These are phyloP conservation scores for Lepidopterella palustris DNA, from an alignment of 495 filamentous ascomycete genomes.

Conservation along the genomic window DNA sequence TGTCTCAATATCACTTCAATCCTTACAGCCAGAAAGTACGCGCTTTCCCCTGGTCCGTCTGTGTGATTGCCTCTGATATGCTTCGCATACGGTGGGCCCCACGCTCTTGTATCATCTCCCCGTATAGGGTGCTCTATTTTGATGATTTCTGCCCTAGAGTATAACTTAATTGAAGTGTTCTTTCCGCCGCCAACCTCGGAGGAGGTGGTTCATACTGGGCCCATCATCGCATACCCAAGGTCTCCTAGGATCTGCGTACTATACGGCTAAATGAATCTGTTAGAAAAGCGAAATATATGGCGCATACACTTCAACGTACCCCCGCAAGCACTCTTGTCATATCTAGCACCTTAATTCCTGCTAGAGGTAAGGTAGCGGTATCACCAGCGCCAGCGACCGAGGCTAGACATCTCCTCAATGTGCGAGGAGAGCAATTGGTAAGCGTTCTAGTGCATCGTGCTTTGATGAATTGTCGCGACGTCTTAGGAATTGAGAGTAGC, in stretches of 20 bases:
- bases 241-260: slow-evolving; percentile 97
- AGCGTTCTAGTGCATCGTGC: slow-evolving; percentile 7
- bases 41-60: slow-evolving; percentile 80
- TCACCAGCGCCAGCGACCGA: slow-evolving; percentile 6
- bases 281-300: not conserved
- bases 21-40: slow-evolving; percentile 81
- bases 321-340: slow-evolving; percentile 96
- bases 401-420: slow-evolving; percentile 2
- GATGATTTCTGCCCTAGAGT: slow-evolving; percentile 79
- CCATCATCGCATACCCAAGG: slow-evolving; percentile 63
- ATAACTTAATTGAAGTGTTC: slow-evolving; percentile 3
- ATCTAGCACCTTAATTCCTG: slow-evolving; percentile 83
- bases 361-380: slow-evolving; percentile 46
- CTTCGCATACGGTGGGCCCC: slow-evolving; percentile 90
- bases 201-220: slow-evolving; percentile 34
- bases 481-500: not conserved
- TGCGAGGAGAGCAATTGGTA: not conserved
- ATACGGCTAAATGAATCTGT: slow-evolving; percentile 62
- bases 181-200: slow-evolving; percentile 19
- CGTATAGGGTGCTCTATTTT: slow-evolving; percentile 90
- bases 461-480: not conserved
- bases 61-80: slow-evolving; percentile 53
- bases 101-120: slow-evolving; percentile 91
- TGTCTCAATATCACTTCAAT: not conserved
- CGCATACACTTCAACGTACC: slow-evolving; percentile 48